Percentiles rank a stretch among this genome's conserved stretches.
These are phyloP conservation scores for Bathelium albidoporum DNA, from an alignment of 495 filamentous ascomycete species.

Conservation along the genomic window DNA sequence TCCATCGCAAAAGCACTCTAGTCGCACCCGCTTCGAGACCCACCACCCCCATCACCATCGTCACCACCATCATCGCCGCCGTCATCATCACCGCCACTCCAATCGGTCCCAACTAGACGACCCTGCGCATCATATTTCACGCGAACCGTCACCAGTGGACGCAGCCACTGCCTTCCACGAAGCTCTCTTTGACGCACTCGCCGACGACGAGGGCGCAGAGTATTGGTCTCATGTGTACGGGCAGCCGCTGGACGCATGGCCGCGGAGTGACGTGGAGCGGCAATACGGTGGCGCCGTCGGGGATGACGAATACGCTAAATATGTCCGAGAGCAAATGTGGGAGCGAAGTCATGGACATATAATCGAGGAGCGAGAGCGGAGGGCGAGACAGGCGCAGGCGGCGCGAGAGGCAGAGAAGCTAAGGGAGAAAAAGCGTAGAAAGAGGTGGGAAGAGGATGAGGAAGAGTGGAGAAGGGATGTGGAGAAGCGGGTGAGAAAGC, in stretches of 20 bases:
- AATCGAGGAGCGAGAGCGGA: slow-evolving; percentile 51
- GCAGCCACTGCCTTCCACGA: slow-evolving; percentile 74
- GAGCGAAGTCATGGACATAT: slow-evolving; percentile 67
- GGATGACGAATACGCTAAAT: slow-evolving; percentile 80
- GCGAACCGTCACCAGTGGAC: slow-evolving; percentile 27
- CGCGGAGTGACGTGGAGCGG: slow-evolving; percentile 57
- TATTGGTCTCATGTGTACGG: slow-evolving; percentile 95
- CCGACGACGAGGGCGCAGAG: slow-evolving; percentile 79
- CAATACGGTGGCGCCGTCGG: slow-evolving; percentile 43
- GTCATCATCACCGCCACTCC: background rate
- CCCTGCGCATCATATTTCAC: background rate
- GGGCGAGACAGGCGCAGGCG: slow-evolving; percentile 38
- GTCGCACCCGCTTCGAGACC: background rate
- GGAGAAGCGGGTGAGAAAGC: slow-evolving; percentile 44
- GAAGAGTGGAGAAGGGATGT: slow-evolving; percentile 24
- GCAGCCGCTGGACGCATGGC: slow-evolving; percentile 71
- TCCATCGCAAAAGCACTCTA: background rate
- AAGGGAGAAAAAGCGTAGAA: slow-evolving; percentile 29
- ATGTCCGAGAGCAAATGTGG: slow-evolving; percentile 85
- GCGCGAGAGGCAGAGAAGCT: slow-evolving; percentile 39
- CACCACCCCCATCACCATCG: background rate
- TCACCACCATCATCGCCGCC: background rate
- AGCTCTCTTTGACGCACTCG: slow-evolving; percentile 97
- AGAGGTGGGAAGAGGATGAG: slow-evolving; percentile 11
- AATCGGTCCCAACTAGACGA: background rate